Conservation (phyloP, 2,329 filamentous ascomycete genomes). For the Phaeosphaeriaceae sp. region DNA sequence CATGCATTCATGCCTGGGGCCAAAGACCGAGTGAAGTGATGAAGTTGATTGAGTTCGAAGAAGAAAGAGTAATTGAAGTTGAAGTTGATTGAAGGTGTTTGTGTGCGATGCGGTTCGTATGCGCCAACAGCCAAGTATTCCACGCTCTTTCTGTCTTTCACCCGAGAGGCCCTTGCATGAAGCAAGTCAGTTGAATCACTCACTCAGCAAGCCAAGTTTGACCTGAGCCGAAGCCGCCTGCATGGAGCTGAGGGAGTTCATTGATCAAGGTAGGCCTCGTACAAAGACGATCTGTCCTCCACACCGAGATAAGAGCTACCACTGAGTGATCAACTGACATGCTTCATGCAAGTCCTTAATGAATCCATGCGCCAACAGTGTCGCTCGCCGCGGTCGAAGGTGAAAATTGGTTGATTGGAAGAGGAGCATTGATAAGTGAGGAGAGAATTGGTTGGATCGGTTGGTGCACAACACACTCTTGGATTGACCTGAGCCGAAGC, state of each 20-base stretch:
- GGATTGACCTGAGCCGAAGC: background rate
- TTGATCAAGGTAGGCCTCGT: constrained; percentile 1
- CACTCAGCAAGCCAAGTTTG: constrained; percentile 2
- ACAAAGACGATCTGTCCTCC: constrained; percentile 4
- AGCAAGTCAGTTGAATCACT: background rate
- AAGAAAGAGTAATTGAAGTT: background rate
- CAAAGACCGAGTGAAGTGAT: background rate
- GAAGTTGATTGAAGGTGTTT: background rate
- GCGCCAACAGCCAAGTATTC: constrained; percentile 3
- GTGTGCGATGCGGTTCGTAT: background rate
- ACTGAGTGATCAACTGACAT: too few species aligned
- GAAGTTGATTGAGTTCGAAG: background rate
- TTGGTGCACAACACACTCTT: background rate
- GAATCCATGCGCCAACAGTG: background rate
- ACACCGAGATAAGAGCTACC: background rate
- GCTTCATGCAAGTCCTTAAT: background rate
- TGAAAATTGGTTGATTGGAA: background rate
- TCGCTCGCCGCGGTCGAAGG: constrained; percentile 5
- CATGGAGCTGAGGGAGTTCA: background rate
- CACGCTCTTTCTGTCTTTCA: constrained; percentile 8
- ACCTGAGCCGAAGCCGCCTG: constrained; percentile 7
- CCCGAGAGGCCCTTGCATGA: background rate
- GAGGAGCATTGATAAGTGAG: background rate
- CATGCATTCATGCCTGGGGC: background rate
- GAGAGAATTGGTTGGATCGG: background rate